phyloP scores from a whole-genome alignment of 495 filamentous ascomycete species.

The Penicillium verhagenii region DNA sequence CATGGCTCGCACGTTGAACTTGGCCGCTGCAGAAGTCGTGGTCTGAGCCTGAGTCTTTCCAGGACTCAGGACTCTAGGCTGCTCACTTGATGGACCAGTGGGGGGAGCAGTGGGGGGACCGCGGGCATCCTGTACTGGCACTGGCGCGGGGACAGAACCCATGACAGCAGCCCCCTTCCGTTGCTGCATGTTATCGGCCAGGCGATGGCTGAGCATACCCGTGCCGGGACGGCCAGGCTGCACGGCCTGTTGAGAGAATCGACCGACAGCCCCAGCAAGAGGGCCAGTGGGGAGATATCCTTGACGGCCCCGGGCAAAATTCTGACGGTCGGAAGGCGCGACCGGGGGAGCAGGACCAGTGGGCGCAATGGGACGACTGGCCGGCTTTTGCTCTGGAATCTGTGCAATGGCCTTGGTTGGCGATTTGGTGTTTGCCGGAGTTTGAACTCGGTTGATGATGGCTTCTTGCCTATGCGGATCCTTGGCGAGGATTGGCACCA shows the following conservation, averaged over 20 bases:
- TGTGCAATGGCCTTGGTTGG: conserved; percentile 33
- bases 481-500: conserved; percentile 94
- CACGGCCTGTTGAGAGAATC: conserved; percentile 41
- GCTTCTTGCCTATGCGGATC: conserved; percentile 87
- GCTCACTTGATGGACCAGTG: conserved; percentile 48
- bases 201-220: conserved; percentile 52
- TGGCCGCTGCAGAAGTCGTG: conserved; percentile 54
- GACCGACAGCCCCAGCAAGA: conserved; percentile 34
- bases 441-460: conserved; percentile 82
- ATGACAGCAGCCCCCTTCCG: conserved; percentile 45
- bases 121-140: conserved; percentile 54
- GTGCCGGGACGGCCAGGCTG: conserved; percentile 43
- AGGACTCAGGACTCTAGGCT: conserved; percentile 41
- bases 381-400: conserved; percentile 37
- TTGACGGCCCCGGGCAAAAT: conserved; percentile 42
- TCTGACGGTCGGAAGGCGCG: conserved; percentile 44
- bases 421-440: conserved; percentile 60
- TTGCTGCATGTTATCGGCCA: conserved; percentile 55
- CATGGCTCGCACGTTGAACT: conserved; percentile 78
- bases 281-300: conserved; percentile 48
- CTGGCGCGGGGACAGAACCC: conserved; percentile 48
- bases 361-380: conserved; percentile 28
- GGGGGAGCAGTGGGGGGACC: conserved; percentile 51
- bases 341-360: conserved; percentile 32
- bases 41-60: conserved; percentile 48